Base-by-base conservation (phyloP, 2,329 filamentous ascomycete genomes). In the Fusarium oxysporum region DNA sequence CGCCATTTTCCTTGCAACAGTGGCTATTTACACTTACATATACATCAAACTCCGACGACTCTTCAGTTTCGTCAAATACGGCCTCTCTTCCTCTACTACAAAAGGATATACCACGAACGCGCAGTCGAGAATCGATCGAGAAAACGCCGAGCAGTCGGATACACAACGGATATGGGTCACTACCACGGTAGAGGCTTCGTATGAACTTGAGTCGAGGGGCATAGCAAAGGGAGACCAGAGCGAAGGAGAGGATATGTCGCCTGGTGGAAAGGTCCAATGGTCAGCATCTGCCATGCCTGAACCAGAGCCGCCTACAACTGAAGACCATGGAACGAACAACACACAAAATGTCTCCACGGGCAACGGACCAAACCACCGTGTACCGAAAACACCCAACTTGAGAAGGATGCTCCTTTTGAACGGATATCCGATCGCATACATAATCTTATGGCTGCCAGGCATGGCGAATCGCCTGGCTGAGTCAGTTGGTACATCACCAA, bases 381-480 rank as follows among this genome's bases (percentile, higher is more conserved):
- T 32, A 3, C 35, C 25, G 2, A 40, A 40, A 6, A 54, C 45
- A 0, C 57, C 45, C 4, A 54, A 54, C 19, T 2, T 60, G 8
- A 60, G 35, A 6, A 41, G 45, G 8, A 60, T 60, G 57, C 35
- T 54, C 25, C 45, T 60, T 4, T 16, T 60, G 4, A 54, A 60
- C 3, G 57, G 57, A 8, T 60, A 54, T 6, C 57, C 35, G 0
- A 54, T 60, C 9, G 57, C 45, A 25, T 54, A 54, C 5, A 60
- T 54, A 17, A 60, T 60, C 5, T 5, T 54, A 2, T 60, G 57
- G 57, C 3, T 60, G 1, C 45, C 57, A 0, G 56, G 45, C 6
- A 60, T 60, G n/a, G 57, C 45, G 7, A 60, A 60, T 10, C 45
- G 57, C 19, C 40, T 60, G 6, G 45, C 57, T 28, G 45, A 54